Evolutionary conservation across 2,329 filamentous ascomycete genomes (phyloP).

Genomic region (Clarireedia homoeocarpa): DNA sequence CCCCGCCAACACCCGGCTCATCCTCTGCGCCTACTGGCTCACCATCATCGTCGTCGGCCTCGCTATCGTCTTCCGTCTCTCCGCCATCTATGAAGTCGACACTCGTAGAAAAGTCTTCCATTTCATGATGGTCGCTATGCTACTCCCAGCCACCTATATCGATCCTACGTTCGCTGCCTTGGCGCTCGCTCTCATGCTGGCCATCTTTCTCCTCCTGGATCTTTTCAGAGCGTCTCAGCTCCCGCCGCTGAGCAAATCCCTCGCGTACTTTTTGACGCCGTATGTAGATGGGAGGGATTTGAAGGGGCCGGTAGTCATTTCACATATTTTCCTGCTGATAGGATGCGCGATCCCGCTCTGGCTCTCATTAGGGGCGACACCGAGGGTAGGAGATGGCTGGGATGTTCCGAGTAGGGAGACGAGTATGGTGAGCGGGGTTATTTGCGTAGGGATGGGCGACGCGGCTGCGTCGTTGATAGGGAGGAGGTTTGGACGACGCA

Average conservation of each 20-base stretch:
- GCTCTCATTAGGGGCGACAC: slow-evolving; percentile 59
- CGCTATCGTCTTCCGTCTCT: slow-evolving; percentile 65
- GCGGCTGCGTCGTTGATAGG: slow-evolving; percentile 88
- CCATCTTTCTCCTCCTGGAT: slow-evolving; percentile 82
- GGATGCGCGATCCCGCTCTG: slow-evolving; percentile 93
- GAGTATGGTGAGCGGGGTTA: slow-evolving; percentile 84
- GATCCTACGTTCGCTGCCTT: slow-evolving; percentile 80
- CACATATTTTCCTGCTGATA: slow-evolving; percentile 90
- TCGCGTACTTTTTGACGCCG: slow-evolving; percentile 80
- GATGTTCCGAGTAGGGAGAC: slow-evolving; percentile 66
- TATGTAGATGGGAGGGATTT: slow-evolving; percentile 94
- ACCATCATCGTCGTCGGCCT: slow-evolving; percentile 64
- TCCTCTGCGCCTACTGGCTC: slow-evolving; percentile 68
- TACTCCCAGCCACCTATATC: slow-evolving; percentile 77
- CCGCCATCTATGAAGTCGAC: slow-evolving; percentile 79
- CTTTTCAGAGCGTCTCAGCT: slow-evolving; percentile 85
- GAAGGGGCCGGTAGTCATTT: slow-evolving; percentile 87
- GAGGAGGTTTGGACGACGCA: slow-evolving; percentile 72
- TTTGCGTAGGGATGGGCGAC: slow-evolving; percentile 93
- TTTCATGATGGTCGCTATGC: slow-evolving; percentile 96
- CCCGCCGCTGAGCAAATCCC: slow-evolving; percentile 76
- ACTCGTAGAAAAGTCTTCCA: slow-evolving; percentile 96
- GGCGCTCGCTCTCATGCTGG: slow-evolving; percentile 70
- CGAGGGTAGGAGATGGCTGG: slow-evolving; percentile 45
- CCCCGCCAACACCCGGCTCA: slow-evolving; percentile 71